phyloP scores from a whole-genome alignment of 768 basidiomycete species.

The Mycena vitilis region DNA sequence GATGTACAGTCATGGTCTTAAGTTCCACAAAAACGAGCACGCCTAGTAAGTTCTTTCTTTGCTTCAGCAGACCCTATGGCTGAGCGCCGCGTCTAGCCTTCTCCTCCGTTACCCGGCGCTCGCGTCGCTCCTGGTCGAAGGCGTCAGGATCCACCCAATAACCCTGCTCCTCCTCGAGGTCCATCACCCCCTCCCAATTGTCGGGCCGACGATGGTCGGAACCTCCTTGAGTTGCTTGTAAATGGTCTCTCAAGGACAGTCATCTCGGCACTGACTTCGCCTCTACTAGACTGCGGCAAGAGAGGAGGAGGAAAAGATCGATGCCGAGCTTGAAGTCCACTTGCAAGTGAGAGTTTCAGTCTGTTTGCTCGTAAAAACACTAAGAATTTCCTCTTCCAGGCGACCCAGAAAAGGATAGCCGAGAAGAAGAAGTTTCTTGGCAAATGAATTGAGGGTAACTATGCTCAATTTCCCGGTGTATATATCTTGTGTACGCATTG shows the following conservation, averaged over 20 bases:
- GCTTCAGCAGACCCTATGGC: too few species aligned
- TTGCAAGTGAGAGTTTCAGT: background rate
- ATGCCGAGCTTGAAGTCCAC: conserved; percentile 3
- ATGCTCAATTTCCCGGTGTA: background rate
- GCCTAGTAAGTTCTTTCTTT: background rate
- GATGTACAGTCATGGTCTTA: background rate
- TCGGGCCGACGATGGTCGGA: background rate
- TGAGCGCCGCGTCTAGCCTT: background rate
- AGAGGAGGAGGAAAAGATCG: conserved; percentile 15
- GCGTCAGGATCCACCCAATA: background rate
- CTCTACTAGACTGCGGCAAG: conserved; percentile 1
- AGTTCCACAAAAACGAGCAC: conserved; percentile 22
- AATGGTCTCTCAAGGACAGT: background rate
- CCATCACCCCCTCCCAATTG: background rate
- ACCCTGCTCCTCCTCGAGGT: background rate
- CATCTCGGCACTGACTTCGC: background rate
- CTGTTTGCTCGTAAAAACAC: too few species aligned
- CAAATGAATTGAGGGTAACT: background rate
- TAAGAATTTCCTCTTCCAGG: background rate
- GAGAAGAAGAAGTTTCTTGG: conserved; percentile 10
- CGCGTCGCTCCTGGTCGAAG: background rate
- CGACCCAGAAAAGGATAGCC: conserved; percentile 6
- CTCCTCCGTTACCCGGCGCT: background rate
- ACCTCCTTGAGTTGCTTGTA: background rate
- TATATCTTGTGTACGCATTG: too few species aligned